Evolutionary conservation across 2,329 filamentous ascomycete species (phyloP), one percentile per base, ranked within the genome.

Genomic region (Didymella exigua): DNA sequence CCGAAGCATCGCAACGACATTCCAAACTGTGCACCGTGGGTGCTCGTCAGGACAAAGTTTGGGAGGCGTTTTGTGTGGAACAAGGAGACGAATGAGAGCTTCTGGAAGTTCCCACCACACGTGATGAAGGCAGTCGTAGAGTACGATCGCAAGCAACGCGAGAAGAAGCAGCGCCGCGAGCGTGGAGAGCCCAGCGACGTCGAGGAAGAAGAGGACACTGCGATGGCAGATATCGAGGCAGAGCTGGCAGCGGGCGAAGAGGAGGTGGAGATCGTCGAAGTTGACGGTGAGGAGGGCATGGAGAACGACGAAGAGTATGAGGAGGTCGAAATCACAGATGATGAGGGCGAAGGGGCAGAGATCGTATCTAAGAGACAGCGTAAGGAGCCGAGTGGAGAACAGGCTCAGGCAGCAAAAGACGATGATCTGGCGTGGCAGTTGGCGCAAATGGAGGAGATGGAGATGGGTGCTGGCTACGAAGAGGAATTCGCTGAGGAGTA

Each of bases 391-490:
- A 55, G 55, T 60, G 79, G 43, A 65, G 76, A 82, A 11, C 75
- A 78, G 40, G 77, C 81, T 0, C 77, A 95, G 7, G 93, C 97
- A 67, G 96, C 96, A 67, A 90, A 89, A 51, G 95, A 98, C 73
- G 93, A 93, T 48, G 95, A 99, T 69, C 96, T 99, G 65, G 93
- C 91, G 30, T 93, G 88, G 70, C 95, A 99, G 70, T 81, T 99
- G 11, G 90, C 90, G 48, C 88, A 90, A 23, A 96, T 97, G 90
- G 91, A 89, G 49, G 90, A 86, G 1, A 80, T 93, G 26, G 90
- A 91, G 33, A 90, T 86, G 45, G 89, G 92, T 67, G 91, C 91
- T 69, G 89, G 88, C 54, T 75, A 78, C 33, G 79, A 78, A 13
- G 77, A 75, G 26, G 87, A 89, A 42, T 89, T 92, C 64, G 89